These are phyloP conservation scores for Prosopis cineraria DNA, from an alignment of 306 rosid genomes.

Conservation along the genomic window DNA sequence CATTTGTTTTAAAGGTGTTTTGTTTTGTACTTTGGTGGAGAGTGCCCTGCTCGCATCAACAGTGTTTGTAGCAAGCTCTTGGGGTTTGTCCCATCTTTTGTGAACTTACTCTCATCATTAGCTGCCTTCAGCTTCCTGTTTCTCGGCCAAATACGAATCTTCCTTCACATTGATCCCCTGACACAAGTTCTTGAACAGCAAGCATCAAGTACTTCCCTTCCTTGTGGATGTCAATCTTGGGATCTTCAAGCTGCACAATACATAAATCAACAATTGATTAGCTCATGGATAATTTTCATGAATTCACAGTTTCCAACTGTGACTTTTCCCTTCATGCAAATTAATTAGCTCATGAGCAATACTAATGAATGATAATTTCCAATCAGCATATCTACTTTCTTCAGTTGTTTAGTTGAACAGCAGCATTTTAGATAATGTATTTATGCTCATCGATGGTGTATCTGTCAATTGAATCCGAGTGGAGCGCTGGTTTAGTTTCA, in stretches of 20 bases:
- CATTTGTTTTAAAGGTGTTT: conserved; percentile 94
- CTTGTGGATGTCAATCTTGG: conserved; percentile 77
- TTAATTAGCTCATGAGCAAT: too few species aligned
- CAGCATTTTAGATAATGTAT: too few species aligned
- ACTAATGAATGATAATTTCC: too few species aligned
- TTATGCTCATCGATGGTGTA: too few species aligned
- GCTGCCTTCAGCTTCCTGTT: conserved; percentile 58
- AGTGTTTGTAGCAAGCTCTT: conserved; percentile 90
- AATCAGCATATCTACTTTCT: too few species aligned
- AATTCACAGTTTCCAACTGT: too few species aligned
- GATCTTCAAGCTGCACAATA: conserved; percentile 80
- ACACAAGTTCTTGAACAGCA: conserved; percentile 77
- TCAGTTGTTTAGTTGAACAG: too few species aligned
- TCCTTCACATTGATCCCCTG: conserved; percentile 97
- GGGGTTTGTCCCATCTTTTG: conserved; percentile 90
- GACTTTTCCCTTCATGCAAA: too few species aligned
- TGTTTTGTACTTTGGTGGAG: conserved; percentile 93
- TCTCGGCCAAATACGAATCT: conserved; percentile 95
- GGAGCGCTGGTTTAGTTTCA: too few species aligned
- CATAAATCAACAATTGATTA: not conserved
- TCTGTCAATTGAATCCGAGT: too few species aligned
- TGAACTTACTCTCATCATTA: conserved; percentile 59
- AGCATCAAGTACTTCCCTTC: conserved; percentile 89
- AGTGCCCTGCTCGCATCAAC: conserved; percentile 94
- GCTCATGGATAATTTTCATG: not conserved